Conservation (phyloP, 108 stramenopile genomes). For the Pseudonitzschia pungens region DNA sequence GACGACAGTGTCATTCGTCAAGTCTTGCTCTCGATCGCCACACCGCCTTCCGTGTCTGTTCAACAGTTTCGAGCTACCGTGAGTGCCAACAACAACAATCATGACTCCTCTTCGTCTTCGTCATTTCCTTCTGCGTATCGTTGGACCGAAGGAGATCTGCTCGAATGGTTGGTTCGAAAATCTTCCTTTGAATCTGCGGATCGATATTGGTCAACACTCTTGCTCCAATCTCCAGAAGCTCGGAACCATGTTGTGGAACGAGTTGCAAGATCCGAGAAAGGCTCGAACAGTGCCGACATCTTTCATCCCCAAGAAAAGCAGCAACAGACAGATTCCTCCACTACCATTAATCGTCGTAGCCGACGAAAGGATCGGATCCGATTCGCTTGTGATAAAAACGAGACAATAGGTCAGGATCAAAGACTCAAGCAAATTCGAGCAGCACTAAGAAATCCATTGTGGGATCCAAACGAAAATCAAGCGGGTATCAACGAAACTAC, state of each 20-base stretch:
- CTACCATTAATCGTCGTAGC: background rate
- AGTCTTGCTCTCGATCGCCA: constrained; percentile 11
- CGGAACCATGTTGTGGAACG: background rate
- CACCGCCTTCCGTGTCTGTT: background rate
- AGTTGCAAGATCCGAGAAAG: background rate
- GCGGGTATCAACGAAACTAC: background rate
- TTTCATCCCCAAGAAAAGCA: background rate
- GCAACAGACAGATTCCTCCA: background rate
- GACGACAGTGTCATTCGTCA: constrained; percentile 9
- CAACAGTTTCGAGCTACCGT: background rate
- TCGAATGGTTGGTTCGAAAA: constrained; percentile 12
- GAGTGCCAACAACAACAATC: background rate
- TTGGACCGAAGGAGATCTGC: constrained; percentile 11
- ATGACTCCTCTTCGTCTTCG: background rate
- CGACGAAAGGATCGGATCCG: constrained; percentile 14
- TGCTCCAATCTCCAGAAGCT: constrained; percentile 12
- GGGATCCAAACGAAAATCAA: constrained; percentile 15
- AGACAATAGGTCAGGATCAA: background rate
- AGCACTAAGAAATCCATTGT: constrained; percentile 2
- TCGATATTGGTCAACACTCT: constrained; percentile 1
- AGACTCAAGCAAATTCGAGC: background rate
- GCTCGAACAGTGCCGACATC: background rate
- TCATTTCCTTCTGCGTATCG: background rate
- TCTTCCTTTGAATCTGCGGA: background rate
- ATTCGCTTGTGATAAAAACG: background rate